These are phyloP conservation scores for Acer negundo DNA, from an alignment of 345 rosid species.

Conservation along the genomic window DNA sequence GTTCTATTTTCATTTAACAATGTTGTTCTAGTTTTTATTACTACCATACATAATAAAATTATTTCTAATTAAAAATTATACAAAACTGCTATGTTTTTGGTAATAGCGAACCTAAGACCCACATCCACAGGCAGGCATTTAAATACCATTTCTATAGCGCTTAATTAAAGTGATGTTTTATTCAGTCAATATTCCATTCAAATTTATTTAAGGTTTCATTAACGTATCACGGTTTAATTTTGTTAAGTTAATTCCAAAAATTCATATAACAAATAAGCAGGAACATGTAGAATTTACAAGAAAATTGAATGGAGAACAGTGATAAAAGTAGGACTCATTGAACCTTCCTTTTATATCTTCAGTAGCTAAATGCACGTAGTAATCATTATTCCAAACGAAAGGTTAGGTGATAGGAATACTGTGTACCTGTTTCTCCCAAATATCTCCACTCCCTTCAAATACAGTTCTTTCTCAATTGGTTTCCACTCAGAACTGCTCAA, in stretches of 20 bases:
- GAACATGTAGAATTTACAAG: not conserved
- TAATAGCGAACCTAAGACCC: not conserved
- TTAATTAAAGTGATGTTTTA: not conserved
- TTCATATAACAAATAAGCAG: not conserved
- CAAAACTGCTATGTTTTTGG: not conserved
- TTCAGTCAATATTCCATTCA: not conserved
- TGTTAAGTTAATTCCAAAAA: not conserved
- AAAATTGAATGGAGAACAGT: not conserved
- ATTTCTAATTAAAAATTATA: not conserved
- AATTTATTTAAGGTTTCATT: not conserved
- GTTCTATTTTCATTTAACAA: not conserved
- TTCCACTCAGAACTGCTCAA: constrained; percentile 57
- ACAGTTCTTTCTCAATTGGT: constrained; percentile 89
- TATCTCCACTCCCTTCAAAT: constrained; percentile 90
- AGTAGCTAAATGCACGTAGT: constrained; percentile 14
- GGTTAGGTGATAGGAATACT: constrained; percentile 23
- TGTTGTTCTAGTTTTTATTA: not conserved
- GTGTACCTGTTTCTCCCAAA: constrained; percentile 95
- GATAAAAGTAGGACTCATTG: constrained; percentile 2
- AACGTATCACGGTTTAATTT: not conserved
- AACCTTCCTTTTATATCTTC: constrained; percentile 5
- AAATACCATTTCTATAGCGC: not conserved
- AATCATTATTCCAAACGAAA: not conserved
- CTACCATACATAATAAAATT: not conserved
- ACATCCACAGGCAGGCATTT: not conserved